phyloP scores from a whole-genome alignment of 495 filamentous ascomycete genomes.

The Penicillium argentinense region DNA sequence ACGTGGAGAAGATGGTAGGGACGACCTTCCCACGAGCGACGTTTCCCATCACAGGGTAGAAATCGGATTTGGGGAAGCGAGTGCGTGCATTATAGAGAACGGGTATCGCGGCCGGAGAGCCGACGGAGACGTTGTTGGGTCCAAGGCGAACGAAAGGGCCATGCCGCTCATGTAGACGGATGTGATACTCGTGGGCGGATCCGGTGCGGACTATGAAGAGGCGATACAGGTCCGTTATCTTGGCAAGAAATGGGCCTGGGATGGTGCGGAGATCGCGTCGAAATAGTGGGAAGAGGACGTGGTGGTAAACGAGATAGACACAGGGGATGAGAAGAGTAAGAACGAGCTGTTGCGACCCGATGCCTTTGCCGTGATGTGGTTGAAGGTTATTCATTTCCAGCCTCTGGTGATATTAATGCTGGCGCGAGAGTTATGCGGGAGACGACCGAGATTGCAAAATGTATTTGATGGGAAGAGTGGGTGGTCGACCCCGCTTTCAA shows the following conservation, averaged over 20 bases:
- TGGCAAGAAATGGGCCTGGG: conserved; percentile 45
- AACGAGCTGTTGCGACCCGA: too few species aligned
- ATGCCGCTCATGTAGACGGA: conserved; percentile 46
- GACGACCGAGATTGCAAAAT: too few species aligned
- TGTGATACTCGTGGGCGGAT: conserved; percentile 26
- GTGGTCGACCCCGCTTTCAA: too few species aligned
- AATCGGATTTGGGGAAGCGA: conserved; percentile 11
- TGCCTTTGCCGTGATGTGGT: background rate
- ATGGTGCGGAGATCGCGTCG: conserved; percentile 19
- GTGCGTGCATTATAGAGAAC: conserved; percentile 33
- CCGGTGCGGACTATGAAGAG: conserved; percentile 27
- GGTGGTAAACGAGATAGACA: conserved; percentile 1
- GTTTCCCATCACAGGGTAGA: conserved; percentile 10
- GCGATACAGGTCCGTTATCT: conserved; percentile 34
- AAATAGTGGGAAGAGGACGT: conserved; percentile 4
- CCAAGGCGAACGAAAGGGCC: conserved; percentile 56
- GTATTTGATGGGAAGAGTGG: too few species aligned
- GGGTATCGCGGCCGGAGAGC: conserved; percentile 37
- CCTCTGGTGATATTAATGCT: too few species aligned
- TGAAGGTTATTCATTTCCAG: background rate
- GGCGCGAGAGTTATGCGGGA: too few species aligned
- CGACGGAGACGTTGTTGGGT: conserved; percentile 53
- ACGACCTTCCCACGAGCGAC: conserved; percentile 7
- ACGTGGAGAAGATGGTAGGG: conserved; percentile 7
- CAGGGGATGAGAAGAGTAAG: background rate